Evolutionary conservation across 2,329 filamentous ascomycete genomes (phyloP).

Genomic region (Pyricularia sp.): DNA sequence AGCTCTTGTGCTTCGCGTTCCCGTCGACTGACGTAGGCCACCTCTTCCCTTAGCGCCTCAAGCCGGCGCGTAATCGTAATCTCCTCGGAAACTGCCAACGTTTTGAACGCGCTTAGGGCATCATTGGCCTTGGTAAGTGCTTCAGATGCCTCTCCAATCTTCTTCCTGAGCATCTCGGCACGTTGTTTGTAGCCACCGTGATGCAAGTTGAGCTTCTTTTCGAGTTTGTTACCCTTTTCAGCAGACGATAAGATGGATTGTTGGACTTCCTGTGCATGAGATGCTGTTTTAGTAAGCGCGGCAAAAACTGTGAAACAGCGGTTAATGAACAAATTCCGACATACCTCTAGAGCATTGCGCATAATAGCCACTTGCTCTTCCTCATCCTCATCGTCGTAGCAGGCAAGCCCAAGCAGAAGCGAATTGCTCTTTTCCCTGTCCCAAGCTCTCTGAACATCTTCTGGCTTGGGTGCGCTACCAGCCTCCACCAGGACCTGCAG

Average conservation of each 20-base stretch:
- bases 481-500: slow-evolving; percentile 67
- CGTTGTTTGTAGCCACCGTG: slow-evolving; percentile 87
- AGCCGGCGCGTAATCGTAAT: slow-evolving; percentile 64
- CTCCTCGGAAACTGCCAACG: slow-evolving; percentile 71
- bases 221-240: slow-evolving; percentile 74
- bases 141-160: slow-evolving; percentile 66
- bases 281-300: neutral
- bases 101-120: slow-evolving; percentile 65
- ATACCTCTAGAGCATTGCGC: slow-evolving; percentile 64
- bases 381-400: slow-evolving; percentile 62
- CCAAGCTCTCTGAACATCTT: slow-evolving; percentile 45
- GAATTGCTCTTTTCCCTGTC: slow-evolving; percentile 42
- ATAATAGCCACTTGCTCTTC: slow-evolving; percentile 57
- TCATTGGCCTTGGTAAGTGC: slow-evolving; percentile 64
- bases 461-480: slow-evolving; percentile 36
- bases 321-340: slow-evolving; percentile 16
- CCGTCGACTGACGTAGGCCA: slow-evolving; percentile 66
- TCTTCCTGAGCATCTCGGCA: slow-evolving; percentile 68
- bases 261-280: slow-evolving; percentile 50
- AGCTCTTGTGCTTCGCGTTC: slow-evolving; percentile 87
- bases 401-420: slow-evolving; percentile 69
- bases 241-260: slow-evolving; percentile 65
- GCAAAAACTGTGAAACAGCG: neutral
- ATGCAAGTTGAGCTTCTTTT: slow-evolving; percentile 85
- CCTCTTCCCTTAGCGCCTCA: slow-evolving; percentile 71